Conservation (phyloP, 345 rosid species). For the Acer campestre region DNA sequence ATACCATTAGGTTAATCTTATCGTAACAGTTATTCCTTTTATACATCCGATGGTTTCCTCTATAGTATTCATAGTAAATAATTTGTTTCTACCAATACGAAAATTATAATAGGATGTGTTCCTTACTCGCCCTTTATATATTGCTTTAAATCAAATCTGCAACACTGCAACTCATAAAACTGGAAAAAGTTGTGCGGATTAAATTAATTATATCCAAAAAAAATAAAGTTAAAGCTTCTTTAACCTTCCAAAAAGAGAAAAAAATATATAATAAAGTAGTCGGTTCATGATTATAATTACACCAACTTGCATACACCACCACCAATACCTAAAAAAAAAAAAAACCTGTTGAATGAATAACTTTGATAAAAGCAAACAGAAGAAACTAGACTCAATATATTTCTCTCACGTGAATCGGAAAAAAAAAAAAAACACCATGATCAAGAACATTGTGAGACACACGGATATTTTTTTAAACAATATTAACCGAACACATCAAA, state of each 20-base stretch:
- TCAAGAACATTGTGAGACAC: not conserved
- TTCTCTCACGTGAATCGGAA: not conserved
- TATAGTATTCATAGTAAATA: too few relatives aligned
- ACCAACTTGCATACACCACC: not conserved
- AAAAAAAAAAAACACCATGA: not conserved
- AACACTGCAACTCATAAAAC: not conserved
- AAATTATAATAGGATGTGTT: too few relatives aligned
- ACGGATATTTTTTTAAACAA: not conserved
- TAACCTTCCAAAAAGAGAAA: not conserved
- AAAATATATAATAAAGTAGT: slow-evolving; percentile 3
- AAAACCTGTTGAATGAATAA: not conserved
- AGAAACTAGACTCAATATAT: not conserved
- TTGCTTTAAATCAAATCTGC: not conserved
- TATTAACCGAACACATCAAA: not conserved
- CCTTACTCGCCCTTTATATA: too few relatives aligned
- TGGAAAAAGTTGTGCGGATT: not conserved
- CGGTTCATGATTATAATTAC: slow-evolving; percentile 11
- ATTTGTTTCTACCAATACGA: too few relatives aligned
- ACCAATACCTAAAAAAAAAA: not conserved
- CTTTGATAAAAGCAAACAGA: not conserved
- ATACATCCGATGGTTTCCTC: too few relatives aligned
- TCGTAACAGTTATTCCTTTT: too few relatives aligned
- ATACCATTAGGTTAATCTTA: too few relatives aligned
- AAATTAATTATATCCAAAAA: not conserved
- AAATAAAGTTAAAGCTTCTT: not conserved